Evolutionary conservation across 495 filamentous ascomycete genomes (phyloP).

Genomic region (Parathielavia hyrcaniae): DNA sequence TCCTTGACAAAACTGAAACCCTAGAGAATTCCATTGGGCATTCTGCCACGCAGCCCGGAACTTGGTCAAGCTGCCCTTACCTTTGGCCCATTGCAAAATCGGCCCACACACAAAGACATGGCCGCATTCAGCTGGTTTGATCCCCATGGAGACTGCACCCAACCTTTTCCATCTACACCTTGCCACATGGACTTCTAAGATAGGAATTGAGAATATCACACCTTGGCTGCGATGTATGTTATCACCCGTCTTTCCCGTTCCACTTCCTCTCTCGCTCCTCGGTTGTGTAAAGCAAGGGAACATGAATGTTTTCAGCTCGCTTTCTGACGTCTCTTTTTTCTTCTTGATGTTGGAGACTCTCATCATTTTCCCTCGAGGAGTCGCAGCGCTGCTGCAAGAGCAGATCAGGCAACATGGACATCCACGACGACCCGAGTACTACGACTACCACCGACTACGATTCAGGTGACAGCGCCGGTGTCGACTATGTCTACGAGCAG

Average conservation of each 20-base stretch:
- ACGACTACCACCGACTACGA: conserved; percentile 30
- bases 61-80: neutral
- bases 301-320: no score
- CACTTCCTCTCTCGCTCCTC: neutral
- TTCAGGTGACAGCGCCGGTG: conserved; percentile 27
- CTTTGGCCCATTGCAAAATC: neutral
- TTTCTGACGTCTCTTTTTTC: neutral
- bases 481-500: conserved; percentile 25
- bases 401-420: conserved; percentile 24
- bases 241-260: neutral
- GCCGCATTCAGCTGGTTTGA: neutral
- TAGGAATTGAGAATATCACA: neutral
- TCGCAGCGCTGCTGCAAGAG: conserved; percentile 18
- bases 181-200: neutral
- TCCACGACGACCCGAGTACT: conserved; percentile 12
- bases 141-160: neutral
- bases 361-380: conserved; percentile 16
- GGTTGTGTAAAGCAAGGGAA: neutral
- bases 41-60: neutral
- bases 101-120: conserved; percentile 1
- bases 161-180: neutral
- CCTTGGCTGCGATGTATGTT: neutral
- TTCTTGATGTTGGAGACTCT: conserved; percentile 17
- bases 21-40: neutral
- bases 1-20: no score